A percentile compares a stretch with the other conserved stretches of the same genome.
Conservation (phyloP, 1,139 yeast species). For the Torulaspora pretoriensis region DNA sequence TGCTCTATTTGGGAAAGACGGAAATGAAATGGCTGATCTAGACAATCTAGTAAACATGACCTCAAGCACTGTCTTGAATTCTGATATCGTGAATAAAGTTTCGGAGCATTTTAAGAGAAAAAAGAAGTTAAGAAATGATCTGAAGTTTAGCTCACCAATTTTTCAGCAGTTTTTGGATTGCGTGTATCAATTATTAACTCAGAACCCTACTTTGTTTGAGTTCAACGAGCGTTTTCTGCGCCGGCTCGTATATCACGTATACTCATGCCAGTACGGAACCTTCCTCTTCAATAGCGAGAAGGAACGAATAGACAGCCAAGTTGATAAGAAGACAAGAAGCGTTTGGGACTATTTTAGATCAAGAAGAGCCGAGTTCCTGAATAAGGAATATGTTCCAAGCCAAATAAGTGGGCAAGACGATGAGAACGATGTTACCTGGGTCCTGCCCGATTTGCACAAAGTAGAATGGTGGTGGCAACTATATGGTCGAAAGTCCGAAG, state of each 20-base stretch:
- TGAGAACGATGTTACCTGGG: constrained; percentile 45
- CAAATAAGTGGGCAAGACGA: constrained; percentile 13
- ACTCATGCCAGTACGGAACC: constrained; percentile 93
- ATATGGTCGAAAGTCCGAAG: constrained; percentile 73
- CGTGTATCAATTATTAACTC: constrained; percentile 71
- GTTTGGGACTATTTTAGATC: constrained; percentile 94
- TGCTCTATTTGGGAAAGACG: constrained; percentile 16
- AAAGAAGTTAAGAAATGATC: constrained; percentile 38
- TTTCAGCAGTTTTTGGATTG: constrained; percentile 93
- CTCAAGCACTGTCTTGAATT: constrained; percentile 13
- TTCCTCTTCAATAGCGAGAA: constrained; percentile 72
- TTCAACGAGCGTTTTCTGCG: constrained; percentile 85
- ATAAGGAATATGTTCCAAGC: constrained; percentile 41
- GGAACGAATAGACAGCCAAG: constrained; percentile 47
- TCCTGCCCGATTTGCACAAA: constrained; percentile 63
- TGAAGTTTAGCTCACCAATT: constrained; percentile 73
- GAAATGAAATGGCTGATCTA: constrained; percentile 14
- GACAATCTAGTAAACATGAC: constrained; percentile 6
- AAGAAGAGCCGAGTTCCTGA: constrained; percentile 65
- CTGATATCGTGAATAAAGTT: constrained; percentile 26
- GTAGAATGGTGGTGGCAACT: constrained; percentile 86
- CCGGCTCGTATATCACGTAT: constrained; percentile 77
- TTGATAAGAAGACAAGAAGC: constrained; percentile 55
- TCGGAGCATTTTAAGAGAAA: constrained; percentile 20
- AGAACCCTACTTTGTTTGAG: constrained; percentile 71